A percentile compares a stretch with the other conserved stretches of the same genome.
These are phyloP conservation scores for Diaporthe velutina DNA, from an alignment of 2,329 filamentous ascomycete species.

Conservation along the genomic window DNA sequence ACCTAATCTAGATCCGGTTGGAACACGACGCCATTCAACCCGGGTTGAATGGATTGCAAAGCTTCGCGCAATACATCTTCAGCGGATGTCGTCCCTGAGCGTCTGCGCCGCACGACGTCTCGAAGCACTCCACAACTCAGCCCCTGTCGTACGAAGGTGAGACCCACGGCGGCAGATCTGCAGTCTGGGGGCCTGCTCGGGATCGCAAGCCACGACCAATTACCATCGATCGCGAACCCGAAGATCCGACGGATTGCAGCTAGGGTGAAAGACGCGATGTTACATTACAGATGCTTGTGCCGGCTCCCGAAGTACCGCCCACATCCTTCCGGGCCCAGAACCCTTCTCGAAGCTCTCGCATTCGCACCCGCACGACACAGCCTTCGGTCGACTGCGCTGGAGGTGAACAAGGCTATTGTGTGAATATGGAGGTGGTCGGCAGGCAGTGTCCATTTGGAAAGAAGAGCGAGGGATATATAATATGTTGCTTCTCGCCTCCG, in stretches of 20 bases:
- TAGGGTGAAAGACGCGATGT: background rate
- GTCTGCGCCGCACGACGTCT: slow-evolving; percentile 9
- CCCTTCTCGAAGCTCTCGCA: background rate
- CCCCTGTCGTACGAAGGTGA: background rate
- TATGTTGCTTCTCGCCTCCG: background rate
- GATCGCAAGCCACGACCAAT: slow-evolving; percentile 16
- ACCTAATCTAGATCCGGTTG: too few species aligned
- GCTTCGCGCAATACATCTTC: background rate
- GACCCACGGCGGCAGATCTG: slow-evolving; percentile 10
- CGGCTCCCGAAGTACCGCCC: background rate
- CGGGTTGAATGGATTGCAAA: background rate
- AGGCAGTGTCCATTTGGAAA: background rate
- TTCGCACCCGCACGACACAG: slow-evolving; percentile 24
- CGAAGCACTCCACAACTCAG: background rate
- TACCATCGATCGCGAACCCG: slow-evolving; percentile 24
- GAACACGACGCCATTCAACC: background rate
- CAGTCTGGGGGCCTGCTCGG: slow-evolving; percentile 8
- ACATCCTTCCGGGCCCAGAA: background rate
- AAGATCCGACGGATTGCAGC: background rate
- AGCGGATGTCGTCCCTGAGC: background rate
- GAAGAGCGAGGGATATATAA: background rate
- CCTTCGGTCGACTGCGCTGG: slow-evolving; percentile 5
- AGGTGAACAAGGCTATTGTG: background rate
- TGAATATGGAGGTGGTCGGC: background rate
- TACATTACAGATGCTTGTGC: slow-evolving; percentile 14